Base-by-base conservation (phyloP, 495 filamentous ascomycete species). In the Evernia prunastri region DNA sequence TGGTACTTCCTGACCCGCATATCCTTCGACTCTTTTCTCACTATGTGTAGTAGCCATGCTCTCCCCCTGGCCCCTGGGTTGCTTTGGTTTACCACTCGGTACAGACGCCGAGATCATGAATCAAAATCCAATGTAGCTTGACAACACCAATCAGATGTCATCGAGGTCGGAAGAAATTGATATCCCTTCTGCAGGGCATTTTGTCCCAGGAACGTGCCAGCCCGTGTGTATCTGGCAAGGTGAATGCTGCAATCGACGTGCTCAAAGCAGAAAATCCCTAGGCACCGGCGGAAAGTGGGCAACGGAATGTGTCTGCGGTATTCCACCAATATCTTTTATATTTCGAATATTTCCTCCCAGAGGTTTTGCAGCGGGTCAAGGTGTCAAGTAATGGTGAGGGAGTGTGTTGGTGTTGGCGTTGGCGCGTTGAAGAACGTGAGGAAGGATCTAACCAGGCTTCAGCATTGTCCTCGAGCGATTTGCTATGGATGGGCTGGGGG, bases 91-190 rank as follows among this genome's bases (percentile, higher is more conserved):
- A 25, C 7, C 49, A 33, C 45, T 39, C 36, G 29, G 18, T 63
- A 33, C 18, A 37, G 23, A 56, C 9, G 4, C 13, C 23, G 25
- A n/a, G 31, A 4, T 27, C 47, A 23, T 33, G 27, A 35, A 18
- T 37, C 25, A 20, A 17, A 27, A 20, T 31, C 13, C 20, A 15
- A 23, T 53, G 37, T 56, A 27, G 37, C 37, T 15, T 37, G 4
- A 18, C 7, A 20, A 18, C 15, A 36, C 53, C 61, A 47, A 33
- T 43, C 23, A 35, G 35, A 42, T 67, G 61, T 67, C 56, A 67
- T 40, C 65, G 60, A 59, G 65, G 65, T 67, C 65, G 54, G 27
- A 39, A 58, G 40, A 63, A 67, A 25, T 37, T 25, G 36, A 54
- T 42, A 20, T 45, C 35, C 59, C 56, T 58, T 15, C 65, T 29